Conservation (phyloP, 2,329 filamentous ascomycete species). For the Aspergillus sp. region DNA sequence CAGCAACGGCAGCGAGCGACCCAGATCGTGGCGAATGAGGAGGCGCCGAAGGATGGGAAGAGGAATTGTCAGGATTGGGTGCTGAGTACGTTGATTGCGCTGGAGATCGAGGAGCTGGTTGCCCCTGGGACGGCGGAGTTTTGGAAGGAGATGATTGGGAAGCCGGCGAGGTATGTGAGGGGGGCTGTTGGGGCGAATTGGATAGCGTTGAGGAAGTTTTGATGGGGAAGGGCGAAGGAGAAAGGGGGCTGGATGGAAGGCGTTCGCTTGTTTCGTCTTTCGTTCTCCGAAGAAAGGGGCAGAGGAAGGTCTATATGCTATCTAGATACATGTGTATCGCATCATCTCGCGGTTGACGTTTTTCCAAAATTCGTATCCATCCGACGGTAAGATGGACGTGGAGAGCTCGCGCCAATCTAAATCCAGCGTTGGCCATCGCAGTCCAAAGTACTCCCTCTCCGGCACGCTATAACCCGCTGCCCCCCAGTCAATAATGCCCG, state of each 20-base stretch:
- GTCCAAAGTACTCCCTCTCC: constrained; percentile 13
- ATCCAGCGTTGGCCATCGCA: constrained; percentile 6
- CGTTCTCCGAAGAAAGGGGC: background rate
- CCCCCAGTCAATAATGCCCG: constrained; percentile 14
- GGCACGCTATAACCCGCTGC: constrained; percentile 15
- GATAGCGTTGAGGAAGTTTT: background rate
- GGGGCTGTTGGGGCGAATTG: background rate
- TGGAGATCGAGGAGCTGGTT: constrained; percentile 28
- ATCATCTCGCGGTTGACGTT: constrained; percentile 14
- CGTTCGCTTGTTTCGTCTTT: background rate
- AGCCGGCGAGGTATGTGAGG: constrained; percentile 9
- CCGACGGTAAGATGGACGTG: constrained; percentile 3
- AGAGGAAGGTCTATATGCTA: background rate
- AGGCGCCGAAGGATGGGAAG: constrained; percentile 21
- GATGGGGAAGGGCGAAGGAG: background rate
- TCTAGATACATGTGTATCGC: constrained; percentile 9
- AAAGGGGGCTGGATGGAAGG: background rate
- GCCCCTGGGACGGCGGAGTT: constrained; percentile 21
- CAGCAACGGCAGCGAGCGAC: constrained; percentile 20
- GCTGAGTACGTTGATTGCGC: constrained; percentile 22
- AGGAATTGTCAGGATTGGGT: constrained; percentile 27
- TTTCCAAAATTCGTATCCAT: constrained; percentile 15
- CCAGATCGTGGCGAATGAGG: constrained; percentile 17
- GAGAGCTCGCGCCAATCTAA: constrained; percentile 8
- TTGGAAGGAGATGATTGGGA: constrained; percentile 25